Base-by-base conservation (phyloP, 768 basidiomycete genomes). In the Kwoniella dejecticola region DNA sequence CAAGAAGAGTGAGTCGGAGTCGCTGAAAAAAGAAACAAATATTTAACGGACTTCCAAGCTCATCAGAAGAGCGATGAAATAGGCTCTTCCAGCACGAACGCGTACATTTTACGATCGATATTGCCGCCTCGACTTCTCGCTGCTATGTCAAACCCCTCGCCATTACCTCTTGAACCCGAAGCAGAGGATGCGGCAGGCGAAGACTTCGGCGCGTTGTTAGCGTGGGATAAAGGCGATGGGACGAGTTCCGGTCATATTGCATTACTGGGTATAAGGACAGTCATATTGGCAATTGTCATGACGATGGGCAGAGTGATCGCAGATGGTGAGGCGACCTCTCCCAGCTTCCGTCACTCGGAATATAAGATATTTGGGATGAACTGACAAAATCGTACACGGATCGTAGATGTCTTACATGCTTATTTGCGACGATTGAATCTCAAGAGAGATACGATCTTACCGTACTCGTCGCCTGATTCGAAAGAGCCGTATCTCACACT, bases 221-320 rank as follows among this genome's bases (percentile, higher is more conserved):
- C 65, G 29, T 73, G 69, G 68, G 67, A 76, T 29, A 74, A 76
- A 36, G 72, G 69, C 0, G 78, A 78, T 61, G 74, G 74, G 81
- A 80, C 54, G 74, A 81, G 12, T 86, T 91, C 73, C 83, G 93
- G 64, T 4, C 65, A 65, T 59, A 81, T 91, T 1, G 87, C 65
- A 0, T 31, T 78, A 2, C 74, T 89, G 23, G 94, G 92, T 7
- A 78, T 96, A 4, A 82, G 93, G 13, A 88, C 91, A 57, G 85
- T 90, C 15, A 83, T 98, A 36, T 84, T 97, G 10, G 86, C 88
- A 0, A 81, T 96, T 23, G 86, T 98, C 47, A 82, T 98, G n/a
- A 88, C 88, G 44, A 87, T 85, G 65, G 90, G 90, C 45, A 81
- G 88, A 10, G 83, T 85, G 13, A 82, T 96, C 17, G 81, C 82